Evolutionary conservation across 73 alveolate genomes (phyloP).

Genomic region (Stentor roeselii): DNA sequence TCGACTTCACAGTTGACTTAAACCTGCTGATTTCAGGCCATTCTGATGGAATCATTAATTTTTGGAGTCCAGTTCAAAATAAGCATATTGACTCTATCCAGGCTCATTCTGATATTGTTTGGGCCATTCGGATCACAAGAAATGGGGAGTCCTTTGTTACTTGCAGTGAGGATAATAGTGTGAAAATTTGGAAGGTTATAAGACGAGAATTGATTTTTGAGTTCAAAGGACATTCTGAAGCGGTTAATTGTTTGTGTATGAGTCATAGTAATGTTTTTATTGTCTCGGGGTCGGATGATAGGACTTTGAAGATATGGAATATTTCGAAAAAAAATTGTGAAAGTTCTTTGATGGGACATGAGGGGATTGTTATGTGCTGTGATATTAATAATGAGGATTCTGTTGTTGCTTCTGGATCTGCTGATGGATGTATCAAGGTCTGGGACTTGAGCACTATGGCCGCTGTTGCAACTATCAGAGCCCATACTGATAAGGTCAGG

Average conservation of each 20-base stretch:
- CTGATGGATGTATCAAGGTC: slow-evolving; percentile 89
- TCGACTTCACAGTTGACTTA: too few relatives aligned
- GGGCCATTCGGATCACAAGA: too few relatives aligned
- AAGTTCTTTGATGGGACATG: slow-evolving; percentile 87
- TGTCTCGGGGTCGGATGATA: slow-evolving; percentile 95
- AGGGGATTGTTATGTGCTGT: slow-evolving; percentile 76
- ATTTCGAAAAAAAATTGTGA: slow-evolving; percentile 73
- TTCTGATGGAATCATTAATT: too few relatives aligned
- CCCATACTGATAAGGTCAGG: slow-evolving; percentile 88
- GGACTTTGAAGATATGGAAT: slow-evolving; percentile 91
- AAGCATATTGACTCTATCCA: too few relatives aligned
- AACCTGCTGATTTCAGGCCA: too few relatives aligned
- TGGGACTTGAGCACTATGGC: slow-evolving; percentile 91
- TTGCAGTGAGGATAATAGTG: slow-evolving; percentile 96
- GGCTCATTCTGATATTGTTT: too few relatives aligned
- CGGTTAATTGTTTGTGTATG: slow-evolving; percentile 93
- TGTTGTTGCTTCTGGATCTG: slow-evolving; percentile 77
- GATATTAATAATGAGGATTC: slow-evolving; percentile 93
- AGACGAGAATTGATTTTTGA: slow-evolving; percentile 82
- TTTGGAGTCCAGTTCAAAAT: too few relatives aligned
- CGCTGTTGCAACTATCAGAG: slow-evolving; percentile 84
- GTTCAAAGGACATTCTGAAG: slow-evolving; percentile 86
- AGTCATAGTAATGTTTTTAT: slow-evolving; percentile 92
- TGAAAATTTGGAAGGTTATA: slow-evolving; percentile 81
- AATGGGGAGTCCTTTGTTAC: too few relatives aligned